Percentiles rank a stretch among this genome's conserved stretches.
phyloP scores from a whole-genome alignment of 345 rosid species.

The Adansonia digitata region DNA sequence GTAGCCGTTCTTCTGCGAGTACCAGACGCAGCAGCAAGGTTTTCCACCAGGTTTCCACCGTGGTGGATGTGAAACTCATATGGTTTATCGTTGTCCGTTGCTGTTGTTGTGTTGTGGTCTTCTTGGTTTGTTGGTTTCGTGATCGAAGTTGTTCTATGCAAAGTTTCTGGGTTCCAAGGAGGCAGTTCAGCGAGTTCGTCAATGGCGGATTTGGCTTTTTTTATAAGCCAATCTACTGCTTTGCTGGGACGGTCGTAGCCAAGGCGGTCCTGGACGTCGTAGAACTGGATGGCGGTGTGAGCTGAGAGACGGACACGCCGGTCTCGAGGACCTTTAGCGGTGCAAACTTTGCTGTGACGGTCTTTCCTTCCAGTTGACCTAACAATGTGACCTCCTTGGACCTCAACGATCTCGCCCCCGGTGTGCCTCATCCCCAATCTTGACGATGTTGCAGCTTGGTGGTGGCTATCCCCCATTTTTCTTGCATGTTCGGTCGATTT shows the following conservation, averaged over 20 bases:
- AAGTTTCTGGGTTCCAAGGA: constrained; percentile 56
- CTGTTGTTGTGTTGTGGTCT: constrained; percentile 10
- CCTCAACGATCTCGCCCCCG: constrained; percentile 76
- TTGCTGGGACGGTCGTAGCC: constrained; percentile 96
- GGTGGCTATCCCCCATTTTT: constrained; percentile 47
- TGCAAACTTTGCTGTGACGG: constrained; percentile 92
- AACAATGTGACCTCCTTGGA: constrained; percentile 95
- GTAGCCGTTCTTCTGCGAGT: constrained; percentile 18
- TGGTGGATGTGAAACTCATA: constrained; percentile 19
- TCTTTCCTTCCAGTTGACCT: constrained; percentile 81
- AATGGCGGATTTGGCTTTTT: constrained; percentile 75
- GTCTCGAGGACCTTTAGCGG: constrained; percentile 93
- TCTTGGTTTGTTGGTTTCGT: constrained; percentile 19
- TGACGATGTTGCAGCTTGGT: constrained; percentile 41
- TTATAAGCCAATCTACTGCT: constrained; percentile 92
- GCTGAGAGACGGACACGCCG: constrained; percentile 92
- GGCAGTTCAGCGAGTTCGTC: constrained; percentile 84
- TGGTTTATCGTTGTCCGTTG: constrained; percentile 15
- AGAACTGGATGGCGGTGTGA: constrained; percentile 92
- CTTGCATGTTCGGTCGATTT: constrained; percentile 42
- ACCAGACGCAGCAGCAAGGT: constrained; percentile 17
- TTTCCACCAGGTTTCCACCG: constrained; percentile 11
- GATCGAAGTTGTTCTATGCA: constrained; percentile 17
- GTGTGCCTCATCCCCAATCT: constrained; percentile 48
- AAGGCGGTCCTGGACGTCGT: constrained; percentile 91